Evolutionary conservation across 495 filamentous ascomycete genomes (phyloP).

Genomic region (Tuber indicum): DNA sequence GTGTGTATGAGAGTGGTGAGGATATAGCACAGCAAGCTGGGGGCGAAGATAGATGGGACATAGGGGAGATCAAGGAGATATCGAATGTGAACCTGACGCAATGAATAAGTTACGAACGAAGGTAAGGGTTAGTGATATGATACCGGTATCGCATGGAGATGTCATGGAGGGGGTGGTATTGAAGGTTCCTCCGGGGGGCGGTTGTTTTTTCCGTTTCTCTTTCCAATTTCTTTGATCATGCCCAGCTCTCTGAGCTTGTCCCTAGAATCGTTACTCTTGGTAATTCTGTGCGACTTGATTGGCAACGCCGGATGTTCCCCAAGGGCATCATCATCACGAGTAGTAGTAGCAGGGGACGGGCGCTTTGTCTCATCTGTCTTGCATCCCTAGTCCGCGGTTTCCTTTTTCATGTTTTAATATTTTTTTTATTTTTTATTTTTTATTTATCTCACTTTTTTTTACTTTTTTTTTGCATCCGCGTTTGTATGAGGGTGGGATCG

Average conservation of each 20-base stretch:
- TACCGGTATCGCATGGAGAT: background rate
- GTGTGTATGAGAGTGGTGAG: background rate
- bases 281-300: slow-evolving; percentile 24
- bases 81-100: background rate
- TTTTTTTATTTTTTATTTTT: background rate
- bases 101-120: background rate
- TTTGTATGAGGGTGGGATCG: background rate
- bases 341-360: slow-evolving; percentile 34
- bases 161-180: background rate
- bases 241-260: slow-evolving; percentile 2
- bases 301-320: slow-evolving; percentile 19
- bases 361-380: slow-evolving; percentile 36
- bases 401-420: background rate
- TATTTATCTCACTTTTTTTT: background rate
- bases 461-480: background rate
- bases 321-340: slow-evolving; percentile 32
- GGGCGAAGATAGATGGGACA: background rate
- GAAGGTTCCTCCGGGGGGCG: slow-evolving; percentile 9
- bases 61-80: background rate
- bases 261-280: slow-evolving; percentile 4
- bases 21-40: background rate
- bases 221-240: slow-evolving; percentile 15
- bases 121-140: background rate
- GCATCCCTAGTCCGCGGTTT: slow-evolving; percentile 14
- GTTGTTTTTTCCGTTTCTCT: slow-evolving; percentile 2